Conservation (phyloP, 1,284 basidiomycete genomes). For the Bondarzewia mesenterica region DNA sequence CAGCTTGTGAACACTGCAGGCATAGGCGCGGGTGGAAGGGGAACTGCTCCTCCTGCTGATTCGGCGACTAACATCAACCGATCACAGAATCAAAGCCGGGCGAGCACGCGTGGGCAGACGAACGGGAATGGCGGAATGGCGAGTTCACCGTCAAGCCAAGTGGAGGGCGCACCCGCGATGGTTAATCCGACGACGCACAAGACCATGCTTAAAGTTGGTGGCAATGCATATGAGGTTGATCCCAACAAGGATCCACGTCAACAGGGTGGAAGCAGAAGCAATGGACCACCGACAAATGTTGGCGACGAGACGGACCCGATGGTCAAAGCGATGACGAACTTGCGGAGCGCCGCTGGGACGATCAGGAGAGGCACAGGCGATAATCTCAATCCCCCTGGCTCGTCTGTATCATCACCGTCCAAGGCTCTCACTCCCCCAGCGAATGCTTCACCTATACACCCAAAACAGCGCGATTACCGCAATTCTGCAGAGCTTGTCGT, state of each 20-base stretch:
- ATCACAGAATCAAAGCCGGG: slow-evolving; percentile 22
- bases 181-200: slow-evolving; percentile 29
- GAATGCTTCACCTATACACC: slow-evolving; percentile 5
- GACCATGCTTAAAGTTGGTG: slow-evolving; percentile 63
- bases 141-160: slow-evolving; percentile 17
- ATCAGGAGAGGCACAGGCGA: slow-evolving; percentile 12
- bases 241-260: slow-evolving; percentile 46
- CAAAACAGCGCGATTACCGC: slow-evolving; percentile 40
- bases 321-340: slow-evolving; percentile 40
- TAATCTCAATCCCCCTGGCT: too few relatives aligned
- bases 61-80: too few relatives aligned
- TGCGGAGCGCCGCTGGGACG: slow-evolving; percentile 29
- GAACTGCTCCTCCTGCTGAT: too few relatives aligned
- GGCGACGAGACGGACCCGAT: slow-evolving; percentile 54
- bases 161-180: not conserved
- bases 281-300: slow-evolving; percentile 11
- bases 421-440: slow-evolving; percentile 8
- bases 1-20: slow-evolving; percentile 53
- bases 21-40: slow-evolving; percentile 45
- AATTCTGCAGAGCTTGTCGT: slow-evolving; percentile 67
- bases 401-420: slow-evolving; percentile 18
- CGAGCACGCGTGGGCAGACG: slow-evolving; percentile 20
- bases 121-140: slow-evolving; percentile 11
- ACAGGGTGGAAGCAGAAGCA: not conserved
- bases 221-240: slow-evolving; percentile 59